Base-by-base conservation (phyloP, 179 eudicot species). In the Spinacia oleracea region DNA sequence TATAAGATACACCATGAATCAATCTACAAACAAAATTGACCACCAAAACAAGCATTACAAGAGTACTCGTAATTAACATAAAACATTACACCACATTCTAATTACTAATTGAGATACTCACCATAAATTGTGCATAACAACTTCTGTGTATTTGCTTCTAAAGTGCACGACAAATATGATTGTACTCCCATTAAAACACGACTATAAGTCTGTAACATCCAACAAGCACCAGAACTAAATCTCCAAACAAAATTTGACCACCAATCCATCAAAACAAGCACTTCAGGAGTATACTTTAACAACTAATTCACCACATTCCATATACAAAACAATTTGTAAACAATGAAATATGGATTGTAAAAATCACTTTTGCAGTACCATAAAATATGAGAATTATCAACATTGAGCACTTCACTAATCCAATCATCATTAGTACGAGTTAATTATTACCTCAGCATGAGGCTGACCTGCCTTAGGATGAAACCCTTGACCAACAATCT, bases 381-480 rank as follows among this genome's bases (percentile, higher is more conserved):
- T 62, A 6, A 42, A 65, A 56, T 46, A 35, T 29, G 46, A 6
- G 4, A 76, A 40, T 29, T 0, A 71, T 51, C 71, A 48, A 20
- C 9, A 45, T 21, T 45, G 1, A 72, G 40, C 2, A 62, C 29
- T 51, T 53, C 15, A 72, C 2, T 71, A 46, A 78, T 23, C 4
- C 46, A 48, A 71, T 40, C 6, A 45, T 62, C 16, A 79, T 14
- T 20, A 55, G 2, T 27, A 51, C 2, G 40, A 58, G 59, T 56
- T 35, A 48, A 1, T 63, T 81, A 1, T 63, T 81, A 94, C 98
- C 98, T 93, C 99, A 83, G 96, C 99, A 89, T 96, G 98, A 81
- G 98, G 97, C 69, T 90, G 93, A 6, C 98, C 96, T 77, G 97
- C 97, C 84, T 91, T 96, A 5, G 99, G 99, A 78, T 96, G 99